These are phyloP conservation scores for Metarhizium album DNA, from an alignment of 2,329 filamentous ascomycete species.

Conservation along the genomic window DNA sequence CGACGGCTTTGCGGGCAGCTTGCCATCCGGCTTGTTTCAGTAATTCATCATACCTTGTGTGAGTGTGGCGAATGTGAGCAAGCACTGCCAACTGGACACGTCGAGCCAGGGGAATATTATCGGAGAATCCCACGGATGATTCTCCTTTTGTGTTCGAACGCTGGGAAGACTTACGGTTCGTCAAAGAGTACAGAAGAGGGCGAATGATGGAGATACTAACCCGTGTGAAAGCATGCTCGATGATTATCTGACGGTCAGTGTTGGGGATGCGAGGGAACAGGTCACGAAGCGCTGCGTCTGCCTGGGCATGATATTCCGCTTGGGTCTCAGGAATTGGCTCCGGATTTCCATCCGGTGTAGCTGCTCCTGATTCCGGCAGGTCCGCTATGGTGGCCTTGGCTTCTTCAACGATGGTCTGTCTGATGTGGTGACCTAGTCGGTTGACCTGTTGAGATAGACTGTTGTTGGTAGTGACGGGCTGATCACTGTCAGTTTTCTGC, in stretches of 20 bases:
- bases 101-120: conserved; percentile 45
- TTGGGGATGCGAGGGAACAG: conserved; percentile 56
- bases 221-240: conserved; percentile 52
- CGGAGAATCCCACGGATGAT: conserved; percentile 46
- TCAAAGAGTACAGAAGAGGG: conserved; percentile 3
- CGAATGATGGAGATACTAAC: conserved; percentile 27
- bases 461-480: conserved; percentile 22
- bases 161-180: conserved; percentile 21
- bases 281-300: conserved; percentile 50
- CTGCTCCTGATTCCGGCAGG: conserved; percentile 12
- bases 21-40: conserved; percentile 47
- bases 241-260: conserved; percentile 51
- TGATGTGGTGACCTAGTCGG: conserved; percentile 50
- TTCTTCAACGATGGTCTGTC: conserved; percentile 47
- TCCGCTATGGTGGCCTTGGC: conserved; percentile 27
- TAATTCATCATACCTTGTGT: conserved; percentile 54
- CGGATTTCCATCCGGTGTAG: conserved; percentile 24
- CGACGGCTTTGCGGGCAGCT: conserved; percentile 50
- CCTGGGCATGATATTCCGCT: conserved; percentile 49
- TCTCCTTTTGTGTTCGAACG: conserved; percentile 40
- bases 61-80: conserved; percentile 56
- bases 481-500: conserved; percentile 1
- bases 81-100: conserved; percentile 55
- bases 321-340: conserved; percentile 51
- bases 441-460: conserved; percentile 42